phyloP scores from a whole-genome alignment of 2,329 filamentous ascomycete genomes.

The Didymellaceae sp. region DNA sequence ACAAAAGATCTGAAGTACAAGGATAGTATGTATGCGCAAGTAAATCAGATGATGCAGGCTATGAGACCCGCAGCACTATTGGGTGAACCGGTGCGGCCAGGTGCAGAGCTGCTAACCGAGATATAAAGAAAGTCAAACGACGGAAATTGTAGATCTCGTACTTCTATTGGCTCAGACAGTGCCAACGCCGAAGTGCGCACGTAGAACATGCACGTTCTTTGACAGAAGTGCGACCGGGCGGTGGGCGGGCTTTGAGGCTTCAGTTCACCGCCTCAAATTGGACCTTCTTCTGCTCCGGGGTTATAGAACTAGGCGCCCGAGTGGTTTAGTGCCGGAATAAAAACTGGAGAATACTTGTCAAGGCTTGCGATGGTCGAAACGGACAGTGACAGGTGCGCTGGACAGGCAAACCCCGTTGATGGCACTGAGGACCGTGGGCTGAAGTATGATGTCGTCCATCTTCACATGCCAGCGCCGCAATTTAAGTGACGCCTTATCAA shows the following conservation, averaged over 20 bases:
- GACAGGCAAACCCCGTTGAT: conserved; percentile 25
- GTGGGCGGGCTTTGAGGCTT: conserved; percentile 30
- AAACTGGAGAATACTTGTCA: conserved; percentile 28
- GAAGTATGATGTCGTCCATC: conserved; percentile 28
- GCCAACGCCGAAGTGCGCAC: conserved; percentile 24
- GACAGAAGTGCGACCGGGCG: conserved; percentile 23
- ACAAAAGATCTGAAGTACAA: conserved; percentile 11
- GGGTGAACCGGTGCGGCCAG: conserved; percentile 28
- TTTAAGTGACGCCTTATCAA: conserved; percentile 8
- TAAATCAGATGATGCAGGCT: conserved; percentile 30
- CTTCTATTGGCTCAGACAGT: conserved; percentile 30
- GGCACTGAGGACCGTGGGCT: conserved; percentile 19
- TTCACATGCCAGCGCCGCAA: conserved; percentile 36
- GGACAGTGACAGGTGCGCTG: conserved; percentile 29
- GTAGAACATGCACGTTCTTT: conserved; percentile 29
- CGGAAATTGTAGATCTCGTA: conserved; percentile 27
- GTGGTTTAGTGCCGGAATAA: conserved; percentile 31
- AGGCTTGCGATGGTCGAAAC: conserved; percentile 19
- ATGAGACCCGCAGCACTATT: conserved; percentile 32
- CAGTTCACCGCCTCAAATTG: conserved; percentile 39
- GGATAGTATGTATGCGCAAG: conserved; percentile 26
- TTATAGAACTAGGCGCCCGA: conserved; percentile 22
- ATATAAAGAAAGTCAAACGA: conserved; percentile 22
- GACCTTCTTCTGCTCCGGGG: conserved; percentile 28
- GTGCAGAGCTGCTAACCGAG: conserved; percentile 23